Base-by-base conservation (phyloP, 108 stramenopile genomes). In the Phaeodactylum tricornutum region DNA sequence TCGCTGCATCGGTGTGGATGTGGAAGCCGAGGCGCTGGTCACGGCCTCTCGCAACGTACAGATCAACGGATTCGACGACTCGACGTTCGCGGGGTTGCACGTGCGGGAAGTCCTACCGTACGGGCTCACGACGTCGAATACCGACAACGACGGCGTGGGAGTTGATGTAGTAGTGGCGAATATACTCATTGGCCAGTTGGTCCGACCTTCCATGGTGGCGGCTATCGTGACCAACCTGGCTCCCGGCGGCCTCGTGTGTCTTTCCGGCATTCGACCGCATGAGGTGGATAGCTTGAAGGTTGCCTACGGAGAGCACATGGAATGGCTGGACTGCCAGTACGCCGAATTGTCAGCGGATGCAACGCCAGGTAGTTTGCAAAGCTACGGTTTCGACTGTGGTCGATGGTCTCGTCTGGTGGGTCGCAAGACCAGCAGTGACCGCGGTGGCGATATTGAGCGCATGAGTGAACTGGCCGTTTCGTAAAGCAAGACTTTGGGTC, bases 11-110 rank as follows among this genome's bases (percentile, higher is more conserved):
- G 72, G 72, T 12, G 67, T 74, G 11, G 72, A 74, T 49, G 55
- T 74, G 4, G 72, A 74, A 54, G 72, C 74, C 7, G 74, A 75
- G 45, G 74, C 74, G 1, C 47, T 75, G 40, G 57, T 67, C 8
- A 70, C 69, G 0, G 61, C 74, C 8, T 56, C 64, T 15, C 39
- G 65, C 4, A 75, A 75, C 43, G 23, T 70, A 16, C 29, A 48
- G 20, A 30, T 66, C 19, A 75, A 75, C 55, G 65, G 43, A 25
- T 64, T 45, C 16, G 63, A 26, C 21, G 45, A 15, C 14, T 47
- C 43, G 12, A 26, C 62, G 20, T 73, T 67, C 43, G 28, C 50
- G 23, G 71, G 62, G 29, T 35, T 63, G 17, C 71, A 73, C 48
- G 68, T 66, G 12, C 49, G 71, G 15, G 66, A 73, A 24, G 53